Evolutionary conservation across 2,329 filamentous ascomycete species (phyloP).

Genomic region (Pestalotiopsis sp.): DNA sequence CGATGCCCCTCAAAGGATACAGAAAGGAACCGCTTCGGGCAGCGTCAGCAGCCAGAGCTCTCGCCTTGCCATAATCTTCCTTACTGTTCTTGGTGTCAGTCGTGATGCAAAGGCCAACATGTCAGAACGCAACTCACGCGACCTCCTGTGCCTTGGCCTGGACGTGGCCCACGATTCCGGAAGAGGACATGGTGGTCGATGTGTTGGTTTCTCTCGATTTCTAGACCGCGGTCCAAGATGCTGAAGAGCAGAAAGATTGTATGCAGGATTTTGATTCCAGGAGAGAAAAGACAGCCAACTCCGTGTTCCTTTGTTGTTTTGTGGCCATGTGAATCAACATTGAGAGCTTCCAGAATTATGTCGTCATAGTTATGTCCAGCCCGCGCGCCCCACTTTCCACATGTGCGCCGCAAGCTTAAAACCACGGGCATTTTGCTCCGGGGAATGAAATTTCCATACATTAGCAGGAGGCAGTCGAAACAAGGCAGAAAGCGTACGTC

Average conservation of each 20-base stretch:
- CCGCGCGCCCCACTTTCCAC: neutral
- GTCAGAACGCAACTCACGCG: slow-evolving; percentile 38
- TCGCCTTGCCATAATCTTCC: slow-evolving; percentile 73
- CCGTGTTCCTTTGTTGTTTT: neutral
- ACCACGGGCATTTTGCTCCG: neutral
- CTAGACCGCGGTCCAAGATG: neutral
- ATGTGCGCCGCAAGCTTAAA: neutral
- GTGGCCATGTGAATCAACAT: slow-evolving; percentile 4
- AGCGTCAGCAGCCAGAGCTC: slow-evolving; percentile 66
- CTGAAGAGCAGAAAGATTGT: neutral
- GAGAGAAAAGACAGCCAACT: neutral
- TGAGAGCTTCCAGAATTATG: slow-evolving; percentile 7
- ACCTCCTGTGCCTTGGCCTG: slow-evolving; percentile 52
- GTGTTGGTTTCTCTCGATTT: neutral
- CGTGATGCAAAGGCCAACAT: neutral
- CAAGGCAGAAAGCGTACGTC: too few species aligned
- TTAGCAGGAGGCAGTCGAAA: too few species aligned
- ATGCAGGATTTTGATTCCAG: neutral
- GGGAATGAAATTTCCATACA: neutral
- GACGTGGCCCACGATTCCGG: slow-evolving; percentile 29
- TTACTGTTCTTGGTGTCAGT: slow-evolving; percentile 42
- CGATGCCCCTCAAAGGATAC: slow-evolving; percentile 78
- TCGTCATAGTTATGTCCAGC: neutral
- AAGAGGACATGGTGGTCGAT: neutral
- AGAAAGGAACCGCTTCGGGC: slow-evolving; percentile 78